Conservation (phyloP, 139 green algal species). For the Chlamydomonas incerta region DNA sequence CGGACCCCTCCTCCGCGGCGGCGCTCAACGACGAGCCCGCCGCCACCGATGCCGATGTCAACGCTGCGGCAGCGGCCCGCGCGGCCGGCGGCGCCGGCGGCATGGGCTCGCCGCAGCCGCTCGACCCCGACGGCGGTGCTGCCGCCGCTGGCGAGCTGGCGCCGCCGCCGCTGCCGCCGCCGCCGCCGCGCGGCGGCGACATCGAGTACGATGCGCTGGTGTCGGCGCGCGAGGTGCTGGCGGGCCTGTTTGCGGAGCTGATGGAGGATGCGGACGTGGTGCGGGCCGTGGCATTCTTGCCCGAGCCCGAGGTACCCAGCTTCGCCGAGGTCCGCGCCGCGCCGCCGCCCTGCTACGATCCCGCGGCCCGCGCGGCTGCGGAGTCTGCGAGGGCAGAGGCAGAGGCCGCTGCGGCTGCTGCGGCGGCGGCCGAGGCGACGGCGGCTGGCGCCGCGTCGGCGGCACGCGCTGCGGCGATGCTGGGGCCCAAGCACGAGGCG, state of each 20-base stretch:
- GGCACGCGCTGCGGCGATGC: not conserved
- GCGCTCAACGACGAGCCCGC: not conserved
- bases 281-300: constrained; percentile 14
- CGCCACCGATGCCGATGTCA: not conserved
- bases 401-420: not conserved
- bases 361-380: not conserved
- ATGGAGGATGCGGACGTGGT: constrained; percentile 16
- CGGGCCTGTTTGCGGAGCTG: constrained; percentile 14
- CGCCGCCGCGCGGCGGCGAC: constrained; percentile 3
- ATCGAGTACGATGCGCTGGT: constrained; percentile 14
- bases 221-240: constrained; percentile 29
- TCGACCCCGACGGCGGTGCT: not conserved
- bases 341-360: constrained; percentile 35
- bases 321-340: constrained; percentile 16
- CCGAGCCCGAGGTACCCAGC: not conserved
- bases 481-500: no score
- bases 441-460: not conserved
- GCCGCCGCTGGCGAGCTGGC: not conserved
- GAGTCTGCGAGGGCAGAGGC: not conserved
- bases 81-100: not conserved
- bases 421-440: not conserved
- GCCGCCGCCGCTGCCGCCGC: constrained; percentile 36
- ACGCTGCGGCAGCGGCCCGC: not conserved
- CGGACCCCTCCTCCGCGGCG: no score
- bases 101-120: not conserved